phyloP scores from a whole-genome alignment of 1,284 basidiomycete genomes.

The Trichosporon ovoides region DNA sequence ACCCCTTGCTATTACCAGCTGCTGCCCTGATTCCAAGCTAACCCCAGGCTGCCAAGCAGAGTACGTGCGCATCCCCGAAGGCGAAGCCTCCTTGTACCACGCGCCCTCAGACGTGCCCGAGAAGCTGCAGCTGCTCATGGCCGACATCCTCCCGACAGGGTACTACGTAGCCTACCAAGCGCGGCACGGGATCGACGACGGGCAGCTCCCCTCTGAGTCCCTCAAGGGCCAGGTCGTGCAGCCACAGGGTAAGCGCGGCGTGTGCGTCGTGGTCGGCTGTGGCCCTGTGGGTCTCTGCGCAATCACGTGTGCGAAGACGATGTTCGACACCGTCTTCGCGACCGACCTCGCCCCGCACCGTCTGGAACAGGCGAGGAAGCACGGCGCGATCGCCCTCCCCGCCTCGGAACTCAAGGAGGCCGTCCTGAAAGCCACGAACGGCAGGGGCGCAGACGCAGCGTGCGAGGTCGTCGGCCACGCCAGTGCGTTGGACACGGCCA shows the following conservation, averaged over 20 bases:
- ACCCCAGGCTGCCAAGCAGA: constrained; percentile 60
- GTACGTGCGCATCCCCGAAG: constrained; percentile 67
- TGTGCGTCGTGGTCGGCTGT: constrained; percentile 48
- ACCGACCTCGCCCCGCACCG: constrained; percentile 34
- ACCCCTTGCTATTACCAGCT: no score
- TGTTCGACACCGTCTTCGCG: constrained; percentile 44
- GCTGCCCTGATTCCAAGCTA: no score
- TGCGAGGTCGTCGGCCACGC: constrained; percentile 72
- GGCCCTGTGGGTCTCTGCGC: constrained; percentile 51
- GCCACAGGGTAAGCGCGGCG: constrained; percentile 32
- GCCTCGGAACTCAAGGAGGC: constrained; percentile 30
- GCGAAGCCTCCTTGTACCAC: constrained; percentile 46
- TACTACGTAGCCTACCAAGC: constrained; percentile 50
- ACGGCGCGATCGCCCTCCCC: constrained; percentile 46
- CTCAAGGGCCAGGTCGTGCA: constrained; percentile 7
- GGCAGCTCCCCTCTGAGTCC: constrained; percentile 5
- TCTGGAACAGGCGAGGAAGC: constrained; percentile 32
- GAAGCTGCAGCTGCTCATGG: constrained; percentile 49
- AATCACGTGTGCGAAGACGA: constrained; percentile 44
- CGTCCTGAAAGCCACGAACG: constrained; percentile 36
- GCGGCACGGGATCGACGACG: constrained; percentile 34
- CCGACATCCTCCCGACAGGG: constrained; percentile 51
- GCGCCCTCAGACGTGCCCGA: constrained; percentile 43
- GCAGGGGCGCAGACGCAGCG: constrained; percentile 49
- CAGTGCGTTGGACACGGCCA: constrained; percentile 63